A percentile compares a stretch with the other conserved stretches of the same genome.
These are phyloP conservation scores for Corymbia maculata DNA, from an alignment of 345 rosid species.

Conservation along the genomic window DNA sequence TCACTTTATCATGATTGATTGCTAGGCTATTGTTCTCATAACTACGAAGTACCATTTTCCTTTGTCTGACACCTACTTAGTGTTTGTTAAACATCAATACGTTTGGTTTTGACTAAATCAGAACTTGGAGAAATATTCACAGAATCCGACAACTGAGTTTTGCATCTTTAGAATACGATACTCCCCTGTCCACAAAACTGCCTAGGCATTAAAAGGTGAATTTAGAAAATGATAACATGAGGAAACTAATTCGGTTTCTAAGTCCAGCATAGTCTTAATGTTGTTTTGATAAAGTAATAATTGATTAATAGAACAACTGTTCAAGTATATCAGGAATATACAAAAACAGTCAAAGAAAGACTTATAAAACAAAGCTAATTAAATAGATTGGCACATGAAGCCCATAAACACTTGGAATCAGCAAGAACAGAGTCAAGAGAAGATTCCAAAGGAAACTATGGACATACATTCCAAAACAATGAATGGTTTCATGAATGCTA, in stretches of 20 bases:
- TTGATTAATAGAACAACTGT: background rate
- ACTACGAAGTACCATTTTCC: background rate
- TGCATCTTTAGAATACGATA: background rate
- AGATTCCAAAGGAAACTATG: background rate
- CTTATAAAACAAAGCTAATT: background rate
- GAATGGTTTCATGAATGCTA: background rate
- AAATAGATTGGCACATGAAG: background rate
- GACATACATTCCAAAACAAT: background rate
- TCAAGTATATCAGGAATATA: background rate
- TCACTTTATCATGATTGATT: background rate
- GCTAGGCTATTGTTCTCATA: background rate
- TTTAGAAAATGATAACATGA: background rate
- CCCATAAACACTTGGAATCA: background rate
- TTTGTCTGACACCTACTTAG: background rate
- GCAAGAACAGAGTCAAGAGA: background rate
- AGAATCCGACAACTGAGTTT: background rate
- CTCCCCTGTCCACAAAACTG: background rate
- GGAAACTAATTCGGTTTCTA: background rate
- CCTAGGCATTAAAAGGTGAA: background rate
- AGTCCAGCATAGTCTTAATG: background rate
- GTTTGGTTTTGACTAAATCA: background rate
- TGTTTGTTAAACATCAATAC: background rate
- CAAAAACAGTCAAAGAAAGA: background rate
- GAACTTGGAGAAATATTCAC: background rate
- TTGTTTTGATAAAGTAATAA: background rate